Evolutionary conservation across 768 basidiomycete genomes (phyloP), one percentile per base, ranked within the genome.

Genomic region (Naganishia vishniacii): DNA sequence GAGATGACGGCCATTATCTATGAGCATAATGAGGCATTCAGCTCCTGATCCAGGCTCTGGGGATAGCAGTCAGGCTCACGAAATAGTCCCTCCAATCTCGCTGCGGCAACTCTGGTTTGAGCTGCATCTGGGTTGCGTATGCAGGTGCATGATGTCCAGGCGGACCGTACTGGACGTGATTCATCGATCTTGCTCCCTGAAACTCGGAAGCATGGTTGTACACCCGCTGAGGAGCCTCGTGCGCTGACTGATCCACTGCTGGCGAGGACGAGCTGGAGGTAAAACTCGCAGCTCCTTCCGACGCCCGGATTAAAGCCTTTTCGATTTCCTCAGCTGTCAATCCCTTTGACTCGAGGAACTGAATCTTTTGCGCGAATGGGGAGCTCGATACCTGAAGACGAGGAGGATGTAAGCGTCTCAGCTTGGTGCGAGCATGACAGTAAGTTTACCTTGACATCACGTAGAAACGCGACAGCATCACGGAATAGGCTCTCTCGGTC

Each of bases 61-160:
- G n/a, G n/a, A n/a, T n/a, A n/a, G n/a, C n/a, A n/a, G n/a, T n/a
- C n/a, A n/a, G n/a, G 80, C 89, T 72, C 73, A 93, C 92, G 75
- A 98, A 99, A 77, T 94, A 91, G 78, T 99, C 95, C 64, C 93
- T 82, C 95, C 95, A 99, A 76, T 98, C 94, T 84, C 89, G 85
- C 64, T 80, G 81, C 9, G 83, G 84, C 25, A 78, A 71, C 26
- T 77, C 78, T 16, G 81, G 81, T 60, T 70, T 67, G n/a, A 40
- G 40, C 65, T 46, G 61, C 66, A 68, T 59, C 46, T 23, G 59
- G 60, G 64, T 66, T 28, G 64, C 69, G 45, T 68, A 65, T 44
- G 58, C 67, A 31, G 46, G 59, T 48, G 46, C 56, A 51, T 26
- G 28, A 40, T 20, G 48, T 64, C 64, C 62, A 20, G 60, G 56